phyloP scores from a whole-genome alignment of 495 filamentous ascomycete species.

The Hypoxylon cercidicola region DNA sequence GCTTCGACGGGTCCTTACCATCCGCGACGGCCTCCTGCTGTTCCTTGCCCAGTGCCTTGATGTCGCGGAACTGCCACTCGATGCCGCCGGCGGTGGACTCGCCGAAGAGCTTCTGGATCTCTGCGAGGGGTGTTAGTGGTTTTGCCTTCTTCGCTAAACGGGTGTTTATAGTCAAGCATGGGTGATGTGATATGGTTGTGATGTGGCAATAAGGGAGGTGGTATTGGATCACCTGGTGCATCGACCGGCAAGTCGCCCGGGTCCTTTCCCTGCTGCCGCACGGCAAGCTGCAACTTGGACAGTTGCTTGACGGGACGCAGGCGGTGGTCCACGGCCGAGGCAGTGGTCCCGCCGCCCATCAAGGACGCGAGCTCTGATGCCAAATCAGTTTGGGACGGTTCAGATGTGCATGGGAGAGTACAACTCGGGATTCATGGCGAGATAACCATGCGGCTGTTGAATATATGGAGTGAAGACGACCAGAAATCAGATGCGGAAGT shows the following conservation, averaged over 20 bases:
- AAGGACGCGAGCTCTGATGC: constrained; percentile 34
- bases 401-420: not conserved
- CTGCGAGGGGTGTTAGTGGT: constrained; percentile 34
- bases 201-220: not conserved
- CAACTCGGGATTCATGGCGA: too few relatives aligned
- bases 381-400: constrained; percentile 20
- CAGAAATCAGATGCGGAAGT: constrained; percentile 2
- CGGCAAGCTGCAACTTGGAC: constrained; percentile 36
- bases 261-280: constrained; percentile 16
- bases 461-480: too few relatives aligned
- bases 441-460: too few relatives aligned
- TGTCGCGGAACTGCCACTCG: constrained; percentile 58
- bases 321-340: constrained; percentile 54
- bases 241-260: constrained; percentile 35
- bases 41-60: constrained; percentile 53
- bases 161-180: not conserved
- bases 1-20: constrained; percentile 40
- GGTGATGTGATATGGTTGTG: not conserved
- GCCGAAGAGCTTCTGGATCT: constrained; percentile 56
- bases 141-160: not conserved
- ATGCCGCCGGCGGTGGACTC: constrained; percentile 55
- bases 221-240: constrained; percentile 27
- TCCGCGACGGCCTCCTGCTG: constrained; percentile 50
- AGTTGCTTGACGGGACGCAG: constrained; percentile 55
- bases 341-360: constrained; percentile 42